phyloP scores from a whole-genome alignment of 805 yeast genomes.

The Vanderwaltozyma verrucispora region DNA sequence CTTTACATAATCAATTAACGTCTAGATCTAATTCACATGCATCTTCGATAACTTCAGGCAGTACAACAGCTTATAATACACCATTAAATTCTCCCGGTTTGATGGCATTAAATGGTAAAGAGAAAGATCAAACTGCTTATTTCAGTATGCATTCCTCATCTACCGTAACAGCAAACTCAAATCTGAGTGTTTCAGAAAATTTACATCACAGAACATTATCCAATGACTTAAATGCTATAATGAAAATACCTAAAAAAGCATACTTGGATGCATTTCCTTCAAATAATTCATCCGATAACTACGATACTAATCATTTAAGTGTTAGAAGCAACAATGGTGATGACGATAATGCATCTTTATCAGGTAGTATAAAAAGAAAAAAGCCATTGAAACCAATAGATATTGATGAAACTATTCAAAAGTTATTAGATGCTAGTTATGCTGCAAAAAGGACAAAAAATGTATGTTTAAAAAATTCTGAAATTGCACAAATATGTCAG shows the following conservation, averaged over 20 bases:
- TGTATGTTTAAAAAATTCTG: constrained; percentile 76
- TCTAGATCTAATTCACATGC: constrained; percentile 23
- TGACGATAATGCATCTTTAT: constrained; percentile 1
- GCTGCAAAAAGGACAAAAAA: constrained; percentile 84
- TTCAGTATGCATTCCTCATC: constrained; percentile 6
- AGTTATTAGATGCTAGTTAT: constrained; percentile 89
- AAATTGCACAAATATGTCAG: constrained; percentile 76
- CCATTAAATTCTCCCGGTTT: constrained; percentile 28
- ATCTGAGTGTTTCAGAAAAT: too few relatives aligned
- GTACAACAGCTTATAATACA: constrained; percentile 25
- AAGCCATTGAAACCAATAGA: constrained; percentile 32
- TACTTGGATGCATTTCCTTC: constrained; percentile 4
- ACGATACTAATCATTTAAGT: background rate
- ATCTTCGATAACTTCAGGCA: constrained; percentile 17
- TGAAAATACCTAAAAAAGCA: constrained; percentile 2
- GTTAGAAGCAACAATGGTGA: constrained; percentile 1
- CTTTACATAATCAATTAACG: constrained; percentile 5
- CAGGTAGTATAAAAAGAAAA: constrained; percentile 9
- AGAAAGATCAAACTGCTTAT: constrained; percentile 12
- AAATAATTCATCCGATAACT: background rate
- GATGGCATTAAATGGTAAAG: background rate
- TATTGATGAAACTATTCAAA: constrained; percentile 80
- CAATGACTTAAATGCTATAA: background rate
- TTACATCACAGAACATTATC: background rate
- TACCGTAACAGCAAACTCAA: background rate